These are phyloP conservation scores for Gossypium davidsonii DNA, from an alignment of 441 rosid genomes.

Conservation along the genomic window DNA sequence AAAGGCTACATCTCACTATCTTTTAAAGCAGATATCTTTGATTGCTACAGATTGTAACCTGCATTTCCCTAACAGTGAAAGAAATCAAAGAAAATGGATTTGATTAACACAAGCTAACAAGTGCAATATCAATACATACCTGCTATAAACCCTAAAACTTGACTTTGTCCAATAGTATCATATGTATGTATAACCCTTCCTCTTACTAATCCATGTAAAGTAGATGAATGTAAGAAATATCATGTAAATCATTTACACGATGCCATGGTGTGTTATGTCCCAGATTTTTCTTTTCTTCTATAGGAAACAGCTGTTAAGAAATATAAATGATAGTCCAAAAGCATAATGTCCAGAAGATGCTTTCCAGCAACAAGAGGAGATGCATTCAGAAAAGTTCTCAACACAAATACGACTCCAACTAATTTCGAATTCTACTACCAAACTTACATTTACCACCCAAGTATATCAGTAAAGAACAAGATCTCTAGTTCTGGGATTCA, in stretches of 20 bases:
- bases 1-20: neutral
- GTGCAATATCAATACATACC: too few relatives aligned
- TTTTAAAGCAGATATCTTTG: neutral
- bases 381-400: neutral
- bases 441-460: neutral
- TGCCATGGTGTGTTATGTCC: neutral
- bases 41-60: neutral
- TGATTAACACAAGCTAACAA: neutral
- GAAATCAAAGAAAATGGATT: neutral
- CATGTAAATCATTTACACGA: neutral
- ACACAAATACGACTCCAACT: too few relatives aligned
- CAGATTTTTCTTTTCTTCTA: neutral
- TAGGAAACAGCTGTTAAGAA: neutral
- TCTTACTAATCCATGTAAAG: too few relatives aligned
- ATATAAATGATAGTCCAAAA: neutral
- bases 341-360: neutral
- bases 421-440: neutral
- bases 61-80: neutral
- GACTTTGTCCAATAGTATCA: too few relatives aligned
- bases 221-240: too few relatives aligned
- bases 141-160: too few relatives aligned
- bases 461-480: neutral
- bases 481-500: slow-evolving; percentile 36
- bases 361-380: neutral
- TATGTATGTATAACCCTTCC: too few relatives aligned